These are phyloP conservation scores for Debaryomyces psychrophilus DNA, from an alignment of 1,139 yeast genomes.

Conservation along the genomic window DNA sequence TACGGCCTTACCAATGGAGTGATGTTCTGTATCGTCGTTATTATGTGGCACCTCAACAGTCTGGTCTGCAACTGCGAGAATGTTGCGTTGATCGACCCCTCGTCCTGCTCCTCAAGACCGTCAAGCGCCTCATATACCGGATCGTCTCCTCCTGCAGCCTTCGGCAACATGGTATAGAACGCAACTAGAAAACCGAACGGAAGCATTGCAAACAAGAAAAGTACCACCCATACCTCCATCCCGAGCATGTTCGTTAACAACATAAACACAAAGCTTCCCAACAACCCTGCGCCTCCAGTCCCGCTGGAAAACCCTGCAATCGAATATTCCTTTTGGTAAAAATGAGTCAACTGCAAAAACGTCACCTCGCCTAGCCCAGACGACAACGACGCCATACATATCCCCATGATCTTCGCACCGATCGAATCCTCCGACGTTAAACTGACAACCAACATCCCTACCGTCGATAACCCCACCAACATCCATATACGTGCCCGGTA, in stretches of 20 bases:
- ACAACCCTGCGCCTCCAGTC: conserved; percentile 92
- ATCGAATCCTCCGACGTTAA: conserved; percentile 31
- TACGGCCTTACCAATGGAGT: conserved; percentile 63
- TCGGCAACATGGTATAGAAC: conserved; percentile 34
- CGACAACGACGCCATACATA: conserved; percentile 78
- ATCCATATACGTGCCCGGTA: conserved; percentile 57
- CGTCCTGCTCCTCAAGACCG: conserved; percentile 7
- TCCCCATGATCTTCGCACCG: conserved; percentile 59
- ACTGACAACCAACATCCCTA: conserved; percentile 79
- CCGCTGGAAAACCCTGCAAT: conserved; percentile 91
- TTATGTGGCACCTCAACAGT: conserved; percentile 18
- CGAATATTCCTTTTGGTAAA: conserved; percentile 52
- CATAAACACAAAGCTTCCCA: conserved; percentile 63
- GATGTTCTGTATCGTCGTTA: conserved; percentile 44
- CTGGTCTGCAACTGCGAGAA: conserved; percentile 2
- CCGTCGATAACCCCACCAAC: conserved; percentile 61
- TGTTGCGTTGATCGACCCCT: background rate
- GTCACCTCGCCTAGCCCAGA: conserved; percentile 93
- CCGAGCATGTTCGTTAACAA: conserved; percentile 43
- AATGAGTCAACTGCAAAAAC: conserved; percentile 82
- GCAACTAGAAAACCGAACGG: conserved; percentile 41
- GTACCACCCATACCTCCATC: conserved; percentile 32
- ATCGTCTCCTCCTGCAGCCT: conserved; percentile 15
- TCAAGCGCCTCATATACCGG: conserved; percentile 2
- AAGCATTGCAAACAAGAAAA: conserved; percentile 37